Evolutionary conservation across 257 asterid genomes (phyloP).

Genomic region (Avicennia marina): DNA sequence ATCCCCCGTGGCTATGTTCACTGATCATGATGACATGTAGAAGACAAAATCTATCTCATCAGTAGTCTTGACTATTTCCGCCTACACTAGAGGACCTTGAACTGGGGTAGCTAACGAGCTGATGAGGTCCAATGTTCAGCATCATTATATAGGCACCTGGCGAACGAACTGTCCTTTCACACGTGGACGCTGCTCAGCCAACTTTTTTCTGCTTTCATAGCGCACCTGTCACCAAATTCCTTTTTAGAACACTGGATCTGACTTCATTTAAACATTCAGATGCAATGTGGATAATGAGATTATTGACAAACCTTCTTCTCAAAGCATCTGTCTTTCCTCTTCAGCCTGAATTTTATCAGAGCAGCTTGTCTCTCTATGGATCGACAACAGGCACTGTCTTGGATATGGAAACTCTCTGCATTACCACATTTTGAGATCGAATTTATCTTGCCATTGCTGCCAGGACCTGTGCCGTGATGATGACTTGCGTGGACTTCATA

Average conservation of each 20-base stretch:
- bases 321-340: constrained; percentile 88
- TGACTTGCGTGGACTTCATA: constrained; percentile 27
- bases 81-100: no score
- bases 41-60: no score
- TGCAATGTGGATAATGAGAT: no score
- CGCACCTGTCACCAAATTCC: constrained; percentile 42
- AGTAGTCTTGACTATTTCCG: no score
- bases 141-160: constrained; percentile 39
- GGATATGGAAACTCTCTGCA: constrained; percentile 40
- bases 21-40: no score
- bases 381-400: constrained; percentile 42
- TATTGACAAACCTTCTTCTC: constrained; percentile 57
- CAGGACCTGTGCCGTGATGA: no score
- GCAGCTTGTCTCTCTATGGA: constrained; percentile 75
- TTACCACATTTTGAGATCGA: constrained; percentile 34
- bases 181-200: constrained; percentile 87
- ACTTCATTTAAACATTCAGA: no score
- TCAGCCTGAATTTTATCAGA: constrained; percentile 66
- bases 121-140: constrained; percentile 33
- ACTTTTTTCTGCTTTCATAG: constrained; percentile 80
- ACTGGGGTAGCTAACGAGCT: constrained; percentile 5
- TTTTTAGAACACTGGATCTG: not conserved
- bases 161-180: constrained; percentile 91
- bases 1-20: no score
- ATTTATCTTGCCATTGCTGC: constrained; percentile 32